Evolutionary conservation across 208 protist species (phyloP).

Genomic region (Lotmaria passim): DNA sequence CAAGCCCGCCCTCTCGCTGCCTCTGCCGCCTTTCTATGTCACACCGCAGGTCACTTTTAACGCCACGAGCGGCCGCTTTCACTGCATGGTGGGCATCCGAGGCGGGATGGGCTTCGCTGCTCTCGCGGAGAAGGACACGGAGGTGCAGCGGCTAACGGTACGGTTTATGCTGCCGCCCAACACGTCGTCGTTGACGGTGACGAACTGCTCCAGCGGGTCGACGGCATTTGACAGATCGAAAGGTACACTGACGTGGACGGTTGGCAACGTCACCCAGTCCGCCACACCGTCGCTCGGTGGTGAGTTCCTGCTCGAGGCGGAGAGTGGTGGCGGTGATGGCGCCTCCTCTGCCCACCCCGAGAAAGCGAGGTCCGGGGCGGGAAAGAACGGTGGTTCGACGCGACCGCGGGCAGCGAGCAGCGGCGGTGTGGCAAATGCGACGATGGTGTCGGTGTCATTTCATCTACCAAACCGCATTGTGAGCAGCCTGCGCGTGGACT

Average conservation of each 20-base stretch:
- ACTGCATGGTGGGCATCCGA: slow-evolving; percentile 87
- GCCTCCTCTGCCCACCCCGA: not conserved
- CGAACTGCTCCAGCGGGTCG: slow-evolving; percentile 70
- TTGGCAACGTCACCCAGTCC: slow-evolving; percentile 71
- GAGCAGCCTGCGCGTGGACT: slow-evolving; percentile 78
- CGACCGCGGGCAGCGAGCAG: not conserved
- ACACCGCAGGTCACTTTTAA: slow-evolving; percentile 88
- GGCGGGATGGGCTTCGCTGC: slow-evolving; percentile 29
- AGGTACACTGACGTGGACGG: slow-evolving; percentile 72
- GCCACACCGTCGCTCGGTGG: slow-evolving; percentile 72
- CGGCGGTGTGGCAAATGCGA: slow-evolving; percentile 30
- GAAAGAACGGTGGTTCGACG: not conserved
- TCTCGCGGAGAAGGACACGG: slow-evolving; percentile 39
- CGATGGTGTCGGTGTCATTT: slow-evolving; percentile 67
- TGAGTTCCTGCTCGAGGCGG: slow-evolving; percentile 59
- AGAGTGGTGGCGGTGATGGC: not conserved
- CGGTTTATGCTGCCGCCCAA: slow-evolving; percentile 70
- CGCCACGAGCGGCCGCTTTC: slow-evolving; percentile 70
- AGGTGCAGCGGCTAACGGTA: slow-evolving; percentile 75
- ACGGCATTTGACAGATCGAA: slow-evolving; percentile 73
- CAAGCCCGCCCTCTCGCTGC: slow-evolving; percentile 42
- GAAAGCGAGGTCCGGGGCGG: not conserved
- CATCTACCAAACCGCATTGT: slow-evolving; percentile 73
- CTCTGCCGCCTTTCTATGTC: slow-evolving; percentile 85
- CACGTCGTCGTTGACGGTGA: slow-evolving; percentile 60